Evolutionary conservation across 2,329 filamentous ascomycete genomes (phyloP), one percentile per base, ranked within the genome.

Genomic region (Acephala macrosclerotiorum): DNA sequence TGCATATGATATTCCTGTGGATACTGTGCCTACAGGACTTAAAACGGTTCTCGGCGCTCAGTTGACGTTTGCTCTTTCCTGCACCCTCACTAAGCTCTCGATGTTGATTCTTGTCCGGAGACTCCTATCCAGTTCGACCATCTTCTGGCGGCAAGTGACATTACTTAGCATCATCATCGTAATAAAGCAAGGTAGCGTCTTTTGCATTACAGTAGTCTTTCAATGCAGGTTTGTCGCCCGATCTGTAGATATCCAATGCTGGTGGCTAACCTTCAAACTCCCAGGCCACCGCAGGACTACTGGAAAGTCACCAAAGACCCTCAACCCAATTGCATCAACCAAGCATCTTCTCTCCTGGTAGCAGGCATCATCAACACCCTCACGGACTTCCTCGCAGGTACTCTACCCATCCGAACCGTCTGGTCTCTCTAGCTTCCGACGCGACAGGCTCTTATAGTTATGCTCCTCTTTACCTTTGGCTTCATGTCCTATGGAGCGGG

Each of bases 351-450:
- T 59, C 80, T 87, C 33, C 79, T 85, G 35, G 80, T 81, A 40
- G 80, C 87, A 40, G 86, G 87, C 1, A 82, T 85, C 33, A 81
- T 88, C 68, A 89, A 89, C 75, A 88, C 88, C 56, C 71, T 84
- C 51, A 88, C 86, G 7, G 86, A 90, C 74, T 81, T 89, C 51
- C 72, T 84, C 12, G 81, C 84, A n/a, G 83, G 85, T 40, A 72
- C 83, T 0, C 76, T 88, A 3, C 85, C 85, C 1, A 80, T 87
- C 55, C 78, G 78, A 25, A 81, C 80, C 2, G 78, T 85, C 9
- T 76, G 80, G 68, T 75, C 77, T 18, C 73, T 85, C 1, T 79
- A 83, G 58, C 76, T 87, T 42, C 81, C 83, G 0, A 68, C 71
- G 12, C 81, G 79, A 53, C 84, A 87, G 65, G 81, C 80, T 40